Evolutionary conservation across 768 basidiomycete species (phyloP), one percentile per base, ranked within the genome.

Genomic region (Boletus tomentosulus): DNA sequence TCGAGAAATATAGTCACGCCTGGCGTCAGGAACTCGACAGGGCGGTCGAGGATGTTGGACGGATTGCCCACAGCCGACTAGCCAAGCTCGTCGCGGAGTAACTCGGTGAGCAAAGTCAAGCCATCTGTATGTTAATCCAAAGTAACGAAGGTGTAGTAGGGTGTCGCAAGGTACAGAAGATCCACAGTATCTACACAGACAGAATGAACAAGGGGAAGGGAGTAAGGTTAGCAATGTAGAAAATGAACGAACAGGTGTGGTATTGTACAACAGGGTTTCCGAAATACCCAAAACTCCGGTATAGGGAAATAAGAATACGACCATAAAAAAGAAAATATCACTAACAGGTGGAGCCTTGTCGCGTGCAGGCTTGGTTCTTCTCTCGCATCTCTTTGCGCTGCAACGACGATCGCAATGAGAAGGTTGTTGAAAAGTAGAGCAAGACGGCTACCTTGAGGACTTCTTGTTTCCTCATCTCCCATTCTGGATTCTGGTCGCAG

Each of bases 41-140:
- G 53, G 92, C 92, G 0, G 73, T 95, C 25, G 67, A 64, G 34
- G 91, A 91, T 63, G 76, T 95, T 9, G 87, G 87, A 28, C 69
- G 65, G 55, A 95, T 96, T 55, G 93, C 90, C 19, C 82, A 84
- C 71, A 84, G 81, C 62, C 76, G 91, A 53, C 59, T 90, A 64
- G 64, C 62, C 31, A 66, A 76, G 42, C 51, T 70, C 25, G 45
- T 48, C 12, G 45, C 43, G 25, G 48, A 38, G 19, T 54, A 41
- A 55, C 33, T 15, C 6, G 13, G 57, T 54, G 47, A 54, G 54
- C 27, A 43, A 15, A 30, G 22, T n/a, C 22, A 30, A 24, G 2
- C 28, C 10, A 38, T 49, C 22, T 10, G 15, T 35, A 34, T 37
- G 22, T 15, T 47, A 22, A 46, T 19, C 30, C 31, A 46, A 38